Evolutionary conservation across 495 filamentous ascomycete species (phyloP).

Genomic region (Aspergillus saccharolyticus): DNA sequence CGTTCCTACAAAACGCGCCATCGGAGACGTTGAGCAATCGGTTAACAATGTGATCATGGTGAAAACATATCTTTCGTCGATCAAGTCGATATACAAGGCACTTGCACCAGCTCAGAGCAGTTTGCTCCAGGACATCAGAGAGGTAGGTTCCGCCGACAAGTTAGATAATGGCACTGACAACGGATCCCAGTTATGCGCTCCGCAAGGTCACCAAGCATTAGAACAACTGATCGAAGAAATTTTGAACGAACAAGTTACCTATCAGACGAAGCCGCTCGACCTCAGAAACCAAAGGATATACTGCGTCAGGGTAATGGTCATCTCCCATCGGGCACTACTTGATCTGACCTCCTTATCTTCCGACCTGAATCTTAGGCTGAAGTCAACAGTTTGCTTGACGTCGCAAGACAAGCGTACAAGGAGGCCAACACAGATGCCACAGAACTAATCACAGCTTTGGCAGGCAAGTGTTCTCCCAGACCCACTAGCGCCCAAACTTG

Average conservation of each 20-base stretch:
- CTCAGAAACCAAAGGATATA: conserved; percentile 89
- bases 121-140: conserved; percentile 60
- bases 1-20: conserved; percentile 58
- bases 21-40: conserved; percentile 67
- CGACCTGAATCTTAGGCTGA: conserved; percentile 51
- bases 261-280: conserved; percentile 75
- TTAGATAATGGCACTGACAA: conserved; percentile 6
- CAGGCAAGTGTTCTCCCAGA: conserved; percentile 35
- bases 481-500: neutral
- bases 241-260: conserved; percentile 78
- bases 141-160: conserved; percentile 33
- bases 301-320: conserved; percentile 65
- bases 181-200: conserved; percentile 52
- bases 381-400: conserved; percentile 80
- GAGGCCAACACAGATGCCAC: conserved; percentile 74
- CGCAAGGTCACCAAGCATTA: conserved; percentile 53
- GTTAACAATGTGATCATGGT: conserved; percentile 83
- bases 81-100: conserved; percentile 63
- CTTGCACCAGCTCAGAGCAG: conserved; percentile 60
- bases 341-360: neutral
- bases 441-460: conserved; percentile 61
- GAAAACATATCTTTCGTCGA: conserved; percentile 70
- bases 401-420: conserved; percentile 81
- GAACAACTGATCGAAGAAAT: conserved; percentile 60
- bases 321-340: neutral